Conservation (phyloP, 345 rosid species). For the Salix dunnii region DNA sequence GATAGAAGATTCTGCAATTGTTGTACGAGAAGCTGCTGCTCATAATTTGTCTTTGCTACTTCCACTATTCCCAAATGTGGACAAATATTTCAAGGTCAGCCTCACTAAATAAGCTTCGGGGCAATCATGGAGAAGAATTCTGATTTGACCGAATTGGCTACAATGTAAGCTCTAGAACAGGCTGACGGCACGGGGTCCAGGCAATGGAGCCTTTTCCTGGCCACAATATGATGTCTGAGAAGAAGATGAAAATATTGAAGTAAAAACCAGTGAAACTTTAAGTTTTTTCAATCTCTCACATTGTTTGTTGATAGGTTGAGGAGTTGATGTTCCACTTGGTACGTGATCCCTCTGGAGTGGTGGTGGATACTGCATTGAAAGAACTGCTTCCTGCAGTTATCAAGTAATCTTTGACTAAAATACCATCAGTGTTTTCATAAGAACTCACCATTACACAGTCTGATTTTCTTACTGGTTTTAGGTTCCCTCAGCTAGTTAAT, state of each 20-base stretch:
- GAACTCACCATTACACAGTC: not conserved
- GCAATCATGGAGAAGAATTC: slow-evolving; percentile 74
- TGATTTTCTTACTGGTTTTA: not conserved
- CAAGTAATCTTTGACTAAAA: slow-evolving; percentile 21
- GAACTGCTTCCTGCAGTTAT: slow-evolving; percentile 81
- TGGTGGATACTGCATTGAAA: slow-evolving; percentile 80
- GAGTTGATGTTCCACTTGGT: slow-evolving; percentile 92
- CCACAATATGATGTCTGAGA: slow-evolving; percentile 37
- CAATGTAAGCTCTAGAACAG: slow-evolving; percentile 70
- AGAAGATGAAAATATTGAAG: slow-evolving; percentile 15
- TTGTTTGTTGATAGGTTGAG: slow-evolving; percentile 68
- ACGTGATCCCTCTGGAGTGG: slow-evolving; percentile 90
- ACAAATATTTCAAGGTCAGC: slow-evolving; percentile 99
- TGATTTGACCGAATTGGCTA: slow-evolving; percentile 73
- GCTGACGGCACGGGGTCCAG: slow-evolving; percentile 56
- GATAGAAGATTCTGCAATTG: slow-evolving; percentile 86
- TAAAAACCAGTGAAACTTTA: not conserved
- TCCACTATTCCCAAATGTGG: slow-evolving; percentile 82
- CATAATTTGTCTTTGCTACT: slow-evolving; percentile 89
- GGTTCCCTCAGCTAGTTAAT: not conserved
- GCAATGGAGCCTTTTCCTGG: slow-evolving; percentile 42
- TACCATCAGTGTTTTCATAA: too few relatives aligned
- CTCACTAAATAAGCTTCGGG: slow-evolving; percentile 66
- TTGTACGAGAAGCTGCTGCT: slow-evolving; percentile 95
- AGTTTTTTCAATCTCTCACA: slow-evolving; percentile 28